A percentile compares a stretch with the other conserved stretches of the same genome.
phyloP scores from a whole-genome alignment of 1,284 basidiomycete species.

The Erythrobasidium hasegawianum region DNA sequence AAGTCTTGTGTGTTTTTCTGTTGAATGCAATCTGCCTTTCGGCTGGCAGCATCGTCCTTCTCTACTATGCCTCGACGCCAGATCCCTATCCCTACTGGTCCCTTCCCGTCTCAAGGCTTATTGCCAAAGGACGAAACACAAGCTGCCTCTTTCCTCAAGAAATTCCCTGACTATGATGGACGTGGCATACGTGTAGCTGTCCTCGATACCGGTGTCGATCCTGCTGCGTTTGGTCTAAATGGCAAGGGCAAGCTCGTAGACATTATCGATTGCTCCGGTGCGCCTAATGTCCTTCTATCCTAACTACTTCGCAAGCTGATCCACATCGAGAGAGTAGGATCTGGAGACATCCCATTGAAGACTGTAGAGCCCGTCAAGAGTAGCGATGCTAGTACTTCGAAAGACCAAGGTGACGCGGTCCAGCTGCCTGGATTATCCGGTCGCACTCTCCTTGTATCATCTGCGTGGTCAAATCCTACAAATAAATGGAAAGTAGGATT shows the following conservation, averaged over 20 bases:
- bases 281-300: background rate
- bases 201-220: constrained; percentile 50
- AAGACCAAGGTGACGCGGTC: constrained; percentile 3
- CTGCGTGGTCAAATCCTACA: constrained; percentile 45
- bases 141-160: constrained; percentile 46
- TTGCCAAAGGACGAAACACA: constrained; percentile 49
- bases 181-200: constrained; percentile 48
- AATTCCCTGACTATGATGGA: constrained; percentile 48
- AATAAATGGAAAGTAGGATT: constrained; percentile 48
- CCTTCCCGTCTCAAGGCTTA: constrained; percentile 47
- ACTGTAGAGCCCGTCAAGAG: constrained; percentile 40
- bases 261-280: constrained; percentile 50
- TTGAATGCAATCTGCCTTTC: constrained; percentile 3
- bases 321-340: constrained; percentile 9
- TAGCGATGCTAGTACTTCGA: background rate
- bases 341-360: constrained; percentile 41
- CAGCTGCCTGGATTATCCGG: constrained; percentile 40
- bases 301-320: constrained; percentile 38
- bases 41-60: background rate
- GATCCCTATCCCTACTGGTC: constrained; percentile 16
- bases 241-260: constrained; percentile 48
- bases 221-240: constrained; percentile 48
- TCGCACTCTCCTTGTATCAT: constrained; percentile 43
- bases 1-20: too few relatives aligned
- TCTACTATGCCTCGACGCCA: constrained; percentile 17